Conservation (phyloP, 2,329 filamentous ascomycete species). For the Ilyonectria mors-panacis region DNA sequence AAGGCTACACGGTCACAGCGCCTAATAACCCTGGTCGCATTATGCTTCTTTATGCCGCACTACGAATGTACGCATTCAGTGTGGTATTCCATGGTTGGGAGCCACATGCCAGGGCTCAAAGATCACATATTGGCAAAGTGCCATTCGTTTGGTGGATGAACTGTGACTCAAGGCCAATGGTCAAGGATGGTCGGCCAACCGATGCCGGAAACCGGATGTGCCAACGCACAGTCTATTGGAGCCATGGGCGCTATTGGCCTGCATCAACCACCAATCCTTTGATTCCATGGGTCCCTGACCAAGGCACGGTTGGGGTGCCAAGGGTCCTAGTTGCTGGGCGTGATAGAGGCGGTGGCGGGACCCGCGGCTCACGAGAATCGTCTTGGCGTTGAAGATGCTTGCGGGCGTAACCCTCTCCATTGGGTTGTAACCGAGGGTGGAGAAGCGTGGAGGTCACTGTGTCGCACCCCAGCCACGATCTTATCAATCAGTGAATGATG, state of each 20-base stretch:
- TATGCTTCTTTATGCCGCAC: neutral
- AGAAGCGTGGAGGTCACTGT: neutral
- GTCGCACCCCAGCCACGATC: neutral
- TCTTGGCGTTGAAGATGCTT: neutral
- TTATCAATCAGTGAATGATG: neutral
- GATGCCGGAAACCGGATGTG: neutral
- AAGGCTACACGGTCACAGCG: neutral
- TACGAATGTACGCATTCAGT: neutral
- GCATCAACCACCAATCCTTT: neutral
- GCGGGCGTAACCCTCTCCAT: neutral
- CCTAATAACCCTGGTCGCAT: neutral
- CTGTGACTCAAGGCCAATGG: neutral
- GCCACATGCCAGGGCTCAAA: neutral
- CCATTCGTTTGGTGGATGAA: neutral
- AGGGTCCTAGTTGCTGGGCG: neutral
- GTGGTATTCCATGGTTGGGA: neutral
- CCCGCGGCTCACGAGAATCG: neutral
- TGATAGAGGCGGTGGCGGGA: neutral
- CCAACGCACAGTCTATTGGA: neutral
- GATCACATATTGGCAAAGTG: neutral
- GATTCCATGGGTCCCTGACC: neutral
- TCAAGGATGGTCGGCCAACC: neutral
- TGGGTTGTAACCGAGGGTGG: neutral
- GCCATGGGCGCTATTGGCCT: neutral
- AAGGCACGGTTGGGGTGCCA: neutral